Percentiles rank a stretch among this genome's conserved stretches.
phyloP scores from a whole-genome alignment of 768 basidiomycete genomes.

The Podaxis sp. region DNA sequence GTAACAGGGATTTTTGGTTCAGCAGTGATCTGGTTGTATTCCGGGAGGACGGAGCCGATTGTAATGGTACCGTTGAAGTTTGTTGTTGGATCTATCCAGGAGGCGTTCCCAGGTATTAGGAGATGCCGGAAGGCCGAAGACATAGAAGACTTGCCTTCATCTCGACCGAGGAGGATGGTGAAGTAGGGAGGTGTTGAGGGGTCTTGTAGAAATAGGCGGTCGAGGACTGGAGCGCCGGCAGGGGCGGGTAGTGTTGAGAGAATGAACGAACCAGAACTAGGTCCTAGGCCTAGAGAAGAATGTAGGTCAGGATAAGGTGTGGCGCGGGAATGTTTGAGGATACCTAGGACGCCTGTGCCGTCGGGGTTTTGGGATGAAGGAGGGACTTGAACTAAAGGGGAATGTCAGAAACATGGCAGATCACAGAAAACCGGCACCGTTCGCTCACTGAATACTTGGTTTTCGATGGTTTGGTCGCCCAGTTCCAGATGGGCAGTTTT shows the following conservation, averaged over 20 bases:
- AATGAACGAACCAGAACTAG: constrained; percentile 54
- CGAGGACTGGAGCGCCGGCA: constrained; percentile 54
- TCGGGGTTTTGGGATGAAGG: constrained; percentile 29
- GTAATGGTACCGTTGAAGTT: constrained; percentile 61
- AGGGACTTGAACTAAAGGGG: constrained; percentile 40
- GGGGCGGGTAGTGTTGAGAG: constrained; percentile 30
- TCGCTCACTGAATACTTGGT: constrained; percentile 50
- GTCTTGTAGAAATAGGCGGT: constrained; percentile 65
- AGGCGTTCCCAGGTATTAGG: not conserved
- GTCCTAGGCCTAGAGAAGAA: constrained; percentile 61
- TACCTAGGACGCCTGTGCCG: constrained; percentile 32
- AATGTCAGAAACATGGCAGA: not conserved
- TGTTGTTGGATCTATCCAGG: constrained; percentile 42
- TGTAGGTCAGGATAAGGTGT: not conserved
- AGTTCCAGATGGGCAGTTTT: constrained; percentile 44
- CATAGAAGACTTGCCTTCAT: constrained; percentile 30
- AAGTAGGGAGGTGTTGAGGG: constrained; percentile 58
- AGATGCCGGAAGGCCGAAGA: not conserved
- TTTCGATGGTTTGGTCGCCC: constrained; percentile 39
- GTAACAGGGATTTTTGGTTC: constrained; percentile 55
- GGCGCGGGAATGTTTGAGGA: not conserved
- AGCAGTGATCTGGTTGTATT: constrained; percentile 46
- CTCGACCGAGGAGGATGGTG: constrained; percentile 63
- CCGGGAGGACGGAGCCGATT: constrained; percentile 54
- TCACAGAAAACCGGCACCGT: constrained; percentile 13